Percentiles rank a stretch among this genome's conserved stretches.
phyloP scores from a whole-genome alignment of 495 filamentous ascomycete species.

The Tuber calosporum region DNA sequence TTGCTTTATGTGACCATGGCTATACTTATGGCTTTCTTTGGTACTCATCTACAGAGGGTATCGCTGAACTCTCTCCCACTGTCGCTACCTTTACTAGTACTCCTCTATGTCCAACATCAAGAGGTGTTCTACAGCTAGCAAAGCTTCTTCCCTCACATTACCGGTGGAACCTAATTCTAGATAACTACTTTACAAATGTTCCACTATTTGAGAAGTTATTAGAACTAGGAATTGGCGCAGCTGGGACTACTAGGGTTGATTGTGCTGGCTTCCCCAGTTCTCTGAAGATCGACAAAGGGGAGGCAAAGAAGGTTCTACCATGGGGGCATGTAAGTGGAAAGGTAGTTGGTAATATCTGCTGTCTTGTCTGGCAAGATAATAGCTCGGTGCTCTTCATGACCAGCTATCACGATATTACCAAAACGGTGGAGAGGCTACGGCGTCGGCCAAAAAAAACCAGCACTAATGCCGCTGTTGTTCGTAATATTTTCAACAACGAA shows the following conservation, averaged over 20 bases:
- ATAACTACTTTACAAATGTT: constrained; percentile 17
- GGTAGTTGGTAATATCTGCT: constrained; percentile 3
- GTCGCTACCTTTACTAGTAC: too few relatives aligned
- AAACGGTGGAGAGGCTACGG: background rate
- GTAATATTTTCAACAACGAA: background rate
- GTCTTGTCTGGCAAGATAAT: constrained; percentile 8
- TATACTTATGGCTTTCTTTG: constrained; percentile 1
- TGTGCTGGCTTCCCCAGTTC: constrained; percentile 2
- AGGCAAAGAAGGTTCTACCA: background rate
- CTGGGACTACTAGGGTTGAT: constrained; percentile 1
- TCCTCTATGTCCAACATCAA: background rate
- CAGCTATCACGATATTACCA: constrained; percentile 1
- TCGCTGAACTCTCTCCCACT: background rate
- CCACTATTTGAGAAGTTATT: constrained; percentile 1
- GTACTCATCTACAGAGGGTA: constrained; percentile 4
- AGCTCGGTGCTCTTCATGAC: constrained; percentile 9
- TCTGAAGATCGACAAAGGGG: background rate
- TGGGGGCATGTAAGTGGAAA: background rate
- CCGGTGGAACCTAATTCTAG: background rate
- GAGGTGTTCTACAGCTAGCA: constrained; percentile 4
- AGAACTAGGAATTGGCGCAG: background rate
- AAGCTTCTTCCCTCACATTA: background rate
- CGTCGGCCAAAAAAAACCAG: constrained; percentile 8
- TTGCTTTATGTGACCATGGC: constrained; percentile 2
- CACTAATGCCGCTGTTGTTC: background rate